Percentiles rank a stretch among this genome's conserved stretches.
phyloP scores from a whole-genome alignment of 225 moss, liverwort and hornwort species.

The Antitrichia curtipendula region DNA sequence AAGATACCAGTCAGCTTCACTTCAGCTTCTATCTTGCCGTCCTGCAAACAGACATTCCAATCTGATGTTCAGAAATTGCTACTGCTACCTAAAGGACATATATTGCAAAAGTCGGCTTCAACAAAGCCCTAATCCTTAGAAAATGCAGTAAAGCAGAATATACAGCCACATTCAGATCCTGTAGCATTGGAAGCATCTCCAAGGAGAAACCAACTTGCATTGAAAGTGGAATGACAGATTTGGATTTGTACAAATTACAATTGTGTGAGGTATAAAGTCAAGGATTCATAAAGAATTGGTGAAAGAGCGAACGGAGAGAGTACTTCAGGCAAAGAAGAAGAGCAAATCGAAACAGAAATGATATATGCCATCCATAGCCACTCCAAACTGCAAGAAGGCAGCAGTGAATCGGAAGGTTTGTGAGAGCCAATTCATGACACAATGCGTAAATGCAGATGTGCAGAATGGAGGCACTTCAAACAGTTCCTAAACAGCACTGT shows the following conservation, averaged over 20 bases:
- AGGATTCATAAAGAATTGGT: not conserved
- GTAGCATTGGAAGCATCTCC: not conserved
- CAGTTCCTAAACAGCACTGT: constrained; percentile 4
- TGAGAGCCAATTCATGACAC: not conserved
- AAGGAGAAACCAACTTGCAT: not conserved
- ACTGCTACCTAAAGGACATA: not conserved
- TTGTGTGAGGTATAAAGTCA: not conserved
- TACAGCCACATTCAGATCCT: not conserved
- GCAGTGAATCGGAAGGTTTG: not conserved
- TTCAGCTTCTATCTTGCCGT: constrained; percentile 80
- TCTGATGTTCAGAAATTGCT: not conserved
- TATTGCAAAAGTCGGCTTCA: not conserved
- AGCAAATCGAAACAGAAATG: not conserved
- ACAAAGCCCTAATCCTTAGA: not conserved
- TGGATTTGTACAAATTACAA: not conserved
- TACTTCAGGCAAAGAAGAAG: not conserved
- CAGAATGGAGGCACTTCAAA: constrained; percentile 6
- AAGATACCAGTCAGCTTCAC: constrained; percentile 82
- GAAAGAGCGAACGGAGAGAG: not conserved
- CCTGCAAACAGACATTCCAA: constrained; percentile 27
- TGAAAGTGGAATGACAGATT: not conserved
- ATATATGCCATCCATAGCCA: not conserved
- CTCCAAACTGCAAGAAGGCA: constrained; percentile 1
- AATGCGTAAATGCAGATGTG: constrained; percentile 1
- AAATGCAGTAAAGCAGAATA: not conserved